Conservation (phyloP, 2,329 filamentous ascomycete species). For the Fusarium udum region DNA sequence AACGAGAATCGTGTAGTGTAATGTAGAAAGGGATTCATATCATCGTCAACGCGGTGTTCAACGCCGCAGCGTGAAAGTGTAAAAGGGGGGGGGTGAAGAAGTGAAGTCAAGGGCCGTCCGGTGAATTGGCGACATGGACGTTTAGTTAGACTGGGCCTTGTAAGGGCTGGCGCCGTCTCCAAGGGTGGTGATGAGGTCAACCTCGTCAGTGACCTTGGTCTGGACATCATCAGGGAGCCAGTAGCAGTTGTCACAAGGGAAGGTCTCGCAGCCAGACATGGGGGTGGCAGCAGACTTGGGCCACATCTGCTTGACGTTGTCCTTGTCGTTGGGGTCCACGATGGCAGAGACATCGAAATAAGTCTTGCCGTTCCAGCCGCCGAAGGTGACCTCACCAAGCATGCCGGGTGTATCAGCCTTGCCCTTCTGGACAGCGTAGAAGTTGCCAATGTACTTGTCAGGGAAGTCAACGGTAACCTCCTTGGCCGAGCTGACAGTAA, state of each 20-base stretch:
- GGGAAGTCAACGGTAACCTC: constrained; percentile 56
- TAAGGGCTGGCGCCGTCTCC: constrained; percentile 49
- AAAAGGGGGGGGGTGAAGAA: constrained; percentile 18
- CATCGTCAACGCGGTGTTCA: constrained; percentile 44
- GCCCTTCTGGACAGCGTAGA: constrained; percentile 60
- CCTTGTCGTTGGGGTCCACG: constrained; percentile 58
- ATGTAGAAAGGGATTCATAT: constrained; percentile 33
- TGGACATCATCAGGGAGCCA: constrained; percentile 63
- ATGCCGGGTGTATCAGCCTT: constrained; percentile 56
- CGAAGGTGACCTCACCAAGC: constrained; percentile 62
- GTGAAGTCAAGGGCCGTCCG: constrained; percentile 22
- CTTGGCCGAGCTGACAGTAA: constrained; percentile 52
- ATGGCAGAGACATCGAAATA: constrained; percentile 70
- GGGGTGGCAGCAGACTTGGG: constrained; percentile 50
- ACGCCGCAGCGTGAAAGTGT: constrained; percentile 34
- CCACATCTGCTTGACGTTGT: constrained; percentile 65
- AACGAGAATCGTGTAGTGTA: constrained; percentile 36
- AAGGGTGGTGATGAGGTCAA: constrained; percentile 62
- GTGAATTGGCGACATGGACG: constrained; percentile 9
- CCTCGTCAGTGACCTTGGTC: constrained; percentile 61
- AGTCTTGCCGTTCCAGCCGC: constrained; percentile 58
- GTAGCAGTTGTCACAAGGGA: constrained; percentile 65
- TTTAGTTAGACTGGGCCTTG: constrained; percentile 19
- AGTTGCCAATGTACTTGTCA: constrained; percentile 59
- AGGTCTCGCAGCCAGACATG: constrained; percentile 61